Evolutionary conservation across 106 monocot genomes (phyloP), one percentile per base, ranked within the genome.

Genomic region (Acorus calamus): DNA sequence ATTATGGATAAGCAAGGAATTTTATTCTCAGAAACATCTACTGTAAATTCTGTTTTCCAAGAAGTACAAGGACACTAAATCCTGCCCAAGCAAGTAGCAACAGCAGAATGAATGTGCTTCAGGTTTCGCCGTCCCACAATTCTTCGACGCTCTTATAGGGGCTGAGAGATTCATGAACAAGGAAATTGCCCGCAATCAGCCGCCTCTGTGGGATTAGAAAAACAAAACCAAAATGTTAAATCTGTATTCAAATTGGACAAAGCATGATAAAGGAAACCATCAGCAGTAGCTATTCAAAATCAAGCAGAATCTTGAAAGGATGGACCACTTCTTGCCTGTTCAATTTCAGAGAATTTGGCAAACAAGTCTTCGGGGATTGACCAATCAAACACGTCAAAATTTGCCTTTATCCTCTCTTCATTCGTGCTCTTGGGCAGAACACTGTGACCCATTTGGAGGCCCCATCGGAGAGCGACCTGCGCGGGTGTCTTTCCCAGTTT

Each of bases 51-150:
- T n/a, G n/a, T n/a, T n/a, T n/a, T n/a, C n/a, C n/a, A n/a, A n/a
- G n/a, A n/a, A n/a, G n/a, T n/a, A n/a, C n/a, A n/a, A n/a, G n/a
- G n/a, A n/a, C n/a, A n/a, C n/a, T n/a, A n/a, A n/a, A n/a, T n/a
- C n/a, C n/a, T n/a, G n/a, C n/a, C n/a, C n/a, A n/a, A n/a, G n/a
- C n/a, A n/a, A n/a, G n/a, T n/a, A n/a, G n/a, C n/a, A n/a, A n/a
- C n/a, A n/a, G n/a, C n/a, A n/a, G n/a, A n/a, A n/a, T n/a, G n/a
- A n/a, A n/a, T n/a, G n/a, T n/a, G n/a, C n/a, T n/a, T 80, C 69
- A 88, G 28, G 84, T 81, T 50, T 88, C 88, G 4, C 75, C 88
- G 59, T 88, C 88, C 84, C 84, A 88, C 53, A 88, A 55, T 45
- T 88, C 88, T 28, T 84, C 83, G n/a, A 73, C 11, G 11, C 56